Conservation (phyloP, 164 flowering plant genomes). For the Platanus orientalis region DNA sequence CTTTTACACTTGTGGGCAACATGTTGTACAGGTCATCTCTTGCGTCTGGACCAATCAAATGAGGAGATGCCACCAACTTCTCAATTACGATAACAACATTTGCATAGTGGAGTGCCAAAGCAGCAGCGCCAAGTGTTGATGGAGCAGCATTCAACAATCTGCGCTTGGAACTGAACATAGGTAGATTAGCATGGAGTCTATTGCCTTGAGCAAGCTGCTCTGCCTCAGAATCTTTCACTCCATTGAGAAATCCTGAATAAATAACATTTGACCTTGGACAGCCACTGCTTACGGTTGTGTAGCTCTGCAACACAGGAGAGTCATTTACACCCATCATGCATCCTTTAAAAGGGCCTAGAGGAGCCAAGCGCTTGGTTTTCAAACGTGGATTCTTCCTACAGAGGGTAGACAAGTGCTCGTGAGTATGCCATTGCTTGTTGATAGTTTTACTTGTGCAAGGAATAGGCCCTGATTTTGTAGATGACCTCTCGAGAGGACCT, state of each 20-base stretch:
- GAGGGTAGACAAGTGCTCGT: conserved; percentile 14
- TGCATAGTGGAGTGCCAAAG: conserved; percentile 83
- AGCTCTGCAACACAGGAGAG: conserved; percentile 27
- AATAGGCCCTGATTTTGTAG: conserved; percentile 45
- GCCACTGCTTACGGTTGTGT: conserved; percentile 15
- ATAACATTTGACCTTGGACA: conserved; percentile 24
- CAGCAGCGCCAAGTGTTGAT: conserved; percentile 81
- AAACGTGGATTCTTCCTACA: conserved; percentile 20
- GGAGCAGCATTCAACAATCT: conserved; percentile 55
- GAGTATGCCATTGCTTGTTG: conserved; percentile 29
- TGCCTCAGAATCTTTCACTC: conserved; percentile 15
- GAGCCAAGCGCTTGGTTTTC: conserved; percentile 30
- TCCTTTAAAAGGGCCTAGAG: conserved; percentile 56
- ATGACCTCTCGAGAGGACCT: conserved; percentile 44
- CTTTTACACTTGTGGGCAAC: conserved; percentile 66
- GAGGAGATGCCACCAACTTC: conserved; percentile 79
- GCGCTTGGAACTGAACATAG: conserved; percentile 30
- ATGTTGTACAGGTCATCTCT: conserved; percentile 81
- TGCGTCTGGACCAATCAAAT: conserved; percentile 79
- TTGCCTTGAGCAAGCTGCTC: conserved; percentile 10
- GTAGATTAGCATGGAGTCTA: conserved; percentile 5
- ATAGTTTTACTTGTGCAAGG: conserved; percentile 23
- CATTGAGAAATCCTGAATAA: conserved; percentile 27
- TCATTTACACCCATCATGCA: conserved; percentile 34
- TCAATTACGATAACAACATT: conserved; percentile 75